Base-by-base conservation (phyloP, 2,329 filamentous ascomycete genomes). In the Sodiomyces alkalinus region DNA sequence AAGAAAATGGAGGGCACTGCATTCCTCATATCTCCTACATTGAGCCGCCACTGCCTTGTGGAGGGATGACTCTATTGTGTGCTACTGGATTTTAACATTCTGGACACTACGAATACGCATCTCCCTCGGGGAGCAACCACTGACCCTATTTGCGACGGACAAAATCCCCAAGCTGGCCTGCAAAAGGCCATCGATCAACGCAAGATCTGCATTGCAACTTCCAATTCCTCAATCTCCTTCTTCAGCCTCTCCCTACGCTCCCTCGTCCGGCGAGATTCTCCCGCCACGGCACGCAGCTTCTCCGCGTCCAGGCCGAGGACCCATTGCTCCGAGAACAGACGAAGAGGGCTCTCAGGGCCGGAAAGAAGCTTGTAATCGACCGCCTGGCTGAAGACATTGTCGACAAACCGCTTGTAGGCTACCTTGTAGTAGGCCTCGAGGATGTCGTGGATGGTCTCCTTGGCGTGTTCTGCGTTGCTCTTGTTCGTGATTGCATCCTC, bases 311-410 rank as follows among this genome's bases (percentile, higher is more conserved):
- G 30, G 0, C 35, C 16, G 11, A 46, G 35, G 5, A 51, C 48
- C 46, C 47, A 51, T 2, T 48, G 33, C 19, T 48, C 41, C 9
- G 33, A 41, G 18, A 52, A 47, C 9, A 50, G 35, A 0, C 18
- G 22, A 10, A 53, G 38, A 2, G 49, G 48, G 3, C 43, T 48
- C 0, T 32, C 19, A 0, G 38, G 31, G 1, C 48, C 47, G 13
- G 29, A 28, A 1, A 53, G 28, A 1, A 52, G 41, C 4, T 27
- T 22, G 24, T 45, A 35, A 21, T 41, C 39, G 5, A 53, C 43
- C 0, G 40, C 47, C 17, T 48, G 47, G 2, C 39, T 42, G 30
- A 45, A 49, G 14, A 56, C 29, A 25, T 50, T 51, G 35, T 55
- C 51, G 13, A 52, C 40, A 27, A 54, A 52, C 2, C 45, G 42